A percentile compares a stretch with the other conserved stretches of the same genome.
phyloP scores from a whole-genome alignment of 148 eudicot species.

The Rhododendron griersonianum region DNA sequence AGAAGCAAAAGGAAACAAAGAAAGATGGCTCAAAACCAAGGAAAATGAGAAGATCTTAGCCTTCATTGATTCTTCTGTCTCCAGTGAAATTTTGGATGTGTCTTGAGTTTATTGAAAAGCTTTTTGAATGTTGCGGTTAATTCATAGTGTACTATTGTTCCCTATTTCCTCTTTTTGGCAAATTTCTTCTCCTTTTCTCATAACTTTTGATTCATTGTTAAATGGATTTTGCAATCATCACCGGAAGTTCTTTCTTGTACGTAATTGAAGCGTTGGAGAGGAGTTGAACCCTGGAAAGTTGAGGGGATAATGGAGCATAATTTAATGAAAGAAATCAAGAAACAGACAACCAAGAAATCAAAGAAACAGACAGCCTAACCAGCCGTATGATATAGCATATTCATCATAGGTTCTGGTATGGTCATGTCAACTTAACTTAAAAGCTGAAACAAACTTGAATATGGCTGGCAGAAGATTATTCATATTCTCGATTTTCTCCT shows the following conservation, averaged over 20 bases:
- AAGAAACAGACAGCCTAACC: not conserved
- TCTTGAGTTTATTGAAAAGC: not conserved
- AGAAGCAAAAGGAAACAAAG: constrained; percentile 31
- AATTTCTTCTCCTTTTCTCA: not conserved
- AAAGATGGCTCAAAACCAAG: constrained; percentile 2
- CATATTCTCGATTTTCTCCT: not conserved
- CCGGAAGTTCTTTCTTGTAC: not conserved
- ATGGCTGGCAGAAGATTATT: not conserved
- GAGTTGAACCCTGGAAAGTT: not conserved
- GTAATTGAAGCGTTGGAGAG: not conserved
- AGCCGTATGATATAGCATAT: not conserved
- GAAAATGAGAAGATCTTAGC: constrained; percentile 4
- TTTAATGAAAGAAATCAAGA: too few relatives aligned
- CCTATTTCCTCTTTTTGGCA: not conserved
- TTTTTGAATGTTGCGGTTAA: not conserved
- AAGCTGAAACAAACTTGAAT: too few relatives aligned
- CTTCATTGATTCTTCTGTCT: not conserved
- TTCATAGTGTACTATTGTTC: not conserved
- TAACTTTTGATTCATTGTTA: not conserved
- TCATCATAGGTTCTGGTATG: not conserved
- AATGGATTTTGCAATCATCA: not conserved
- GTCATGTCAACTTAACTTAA: not conserved
- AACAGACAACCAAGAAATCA: not conserved
- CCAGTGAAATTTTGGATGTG: constrained; percentile 5
- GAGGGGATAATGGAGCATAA: not conserved